A percentile compares a stretch with the other conserved stretches of the same genome.
These are phyloP conservation scores for Dendrobium catenatum DNA, from an alignment of 106 monocot genomes.

Conservation along the genomic window DNA sequence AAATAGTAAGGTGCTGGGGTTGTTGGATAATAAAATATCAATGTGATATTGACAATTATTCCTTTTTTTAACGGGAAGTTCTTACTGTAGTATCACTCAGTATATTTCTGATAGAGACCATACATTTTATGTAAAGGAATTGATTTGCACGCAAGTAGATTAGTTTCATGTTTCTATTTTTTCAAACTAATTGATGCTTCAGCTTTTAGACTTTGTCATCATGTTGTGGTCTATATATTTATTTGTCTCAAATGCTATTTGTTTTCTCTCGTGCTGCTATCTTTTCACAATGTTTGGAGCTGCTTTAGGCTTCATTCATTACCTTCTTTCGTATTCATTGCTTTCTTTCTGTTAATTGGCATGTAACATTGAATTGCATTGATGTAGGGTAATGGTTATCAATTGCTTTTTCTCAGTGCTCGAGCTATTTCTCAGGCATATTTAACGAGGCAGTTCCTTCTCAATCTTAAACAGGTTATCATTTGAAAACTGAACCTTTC, in stretches of 20 bases:
- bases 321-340: not conserved
- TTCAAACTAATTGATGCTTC: not conserved
- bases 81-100: not conserved
- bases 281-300: not conserved
- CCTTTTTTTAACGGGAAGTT: not conserved
- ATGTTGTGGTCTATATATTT: not conserved
- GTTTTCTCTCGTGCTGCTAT: not conserved
- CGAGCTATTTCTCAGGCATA: slow-evolving; percentile 84
- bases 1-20: too few species aligned
- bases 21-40: too few species aligned
- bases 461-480: slow-evolving; percentile 78
- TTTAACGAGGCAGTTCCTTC: slow-evolving; percentile 75
- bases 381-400: slow-evolving; percentile 90
- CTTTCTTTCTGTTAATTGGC: not conserved
- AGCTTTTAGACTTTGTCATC: not conserved
- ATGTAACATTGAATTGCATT: not conserved
- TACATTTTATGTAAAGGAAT: not conserved
- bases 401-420: slow-evolving; percentile 87
- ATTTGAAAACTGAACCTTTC: not conserved
- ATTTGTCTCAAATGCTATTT: not conserved
- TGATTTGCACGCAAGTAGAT: not conserved
- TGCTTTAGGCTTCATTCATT: not conserved
- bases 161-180: not conserved
- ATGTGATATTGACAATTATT: too few species aligned
- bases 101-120: not conserved